A percentile compares a stretch with the other conserved stretches of the same genome.
Evolutionary conservation across 2,329 filamentous ascomycete species (phyloP).

Genomic region (Hansfordia pulvinata): DNA sequence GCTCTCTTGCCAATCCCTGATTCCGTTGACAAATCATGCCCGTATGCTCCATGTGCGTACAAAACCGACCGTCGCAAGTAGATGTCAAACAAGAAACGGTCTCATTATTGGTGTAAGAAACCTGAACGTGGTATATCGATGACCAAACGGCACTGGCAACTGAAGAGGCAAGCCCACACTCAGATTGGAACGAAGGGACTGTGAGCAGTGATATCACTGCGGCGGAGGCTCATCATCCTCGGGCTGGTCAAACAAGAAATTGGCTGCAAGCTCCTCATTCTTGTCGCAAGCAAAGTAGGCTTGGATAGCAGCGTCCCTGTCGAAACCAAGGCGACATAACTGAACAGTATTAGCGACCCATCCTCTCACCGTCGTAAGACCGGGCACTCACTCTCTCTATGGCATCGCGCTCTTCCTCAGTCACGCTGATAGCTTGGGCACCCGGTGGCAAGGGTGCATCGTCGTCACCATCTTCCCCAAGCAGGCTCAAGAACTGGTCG

Average conservation of each 20-base stretch:
- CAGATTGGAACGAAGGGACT: too few relatives aligned
- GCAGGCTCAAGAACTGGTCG: conserved; percentile 80
- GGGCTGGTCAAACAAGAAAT: conserved; percentile 95
- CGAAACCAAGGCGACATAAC: conserved; percentile 87
- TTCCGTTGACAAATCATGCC: too few relatives aligned
- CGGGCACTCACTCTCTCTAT: conserved; percentile 69
- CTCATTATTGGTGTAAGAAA: too few relatives aligned
- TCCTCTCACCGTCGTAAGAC: conserved; percentile 2
- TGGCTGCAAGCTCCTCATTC: conserved; percentile 95
- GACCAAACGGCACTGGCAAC: too few relatives aligned
- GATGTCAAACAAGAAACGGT: too few relatives aligned
- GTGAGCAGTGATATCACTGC: too few relatives aligned
- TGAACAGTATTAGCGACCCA: conserved; percentile 20
- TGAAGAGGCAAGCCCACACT: too few relatives aligned
- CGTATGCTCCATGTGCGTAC: too few relatives aligned
- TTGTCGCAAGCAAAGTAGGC: conserved; percentile 99
- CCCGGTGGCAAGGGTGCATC: conserved; percentile 78
- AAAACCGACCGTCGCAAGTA: too few relatives aligned
- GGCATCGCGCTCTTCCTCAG: conserved; percentile 89
- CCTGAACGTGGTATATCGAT: too few relatives aligned
- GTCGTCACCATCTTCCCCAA: conserved; percentile 78
- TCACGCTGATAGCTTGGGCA: conserved; percentile 79
- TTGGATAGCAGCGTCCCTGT: conserved; percentile 86
- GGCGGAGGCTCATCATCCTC: conserved; percentile 58
- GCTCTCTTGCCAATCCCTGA: too few relatives aligned